Conservation (phyloP, 495 filamentous ascomycete species). For the Neurospora pannonica region DNA sequence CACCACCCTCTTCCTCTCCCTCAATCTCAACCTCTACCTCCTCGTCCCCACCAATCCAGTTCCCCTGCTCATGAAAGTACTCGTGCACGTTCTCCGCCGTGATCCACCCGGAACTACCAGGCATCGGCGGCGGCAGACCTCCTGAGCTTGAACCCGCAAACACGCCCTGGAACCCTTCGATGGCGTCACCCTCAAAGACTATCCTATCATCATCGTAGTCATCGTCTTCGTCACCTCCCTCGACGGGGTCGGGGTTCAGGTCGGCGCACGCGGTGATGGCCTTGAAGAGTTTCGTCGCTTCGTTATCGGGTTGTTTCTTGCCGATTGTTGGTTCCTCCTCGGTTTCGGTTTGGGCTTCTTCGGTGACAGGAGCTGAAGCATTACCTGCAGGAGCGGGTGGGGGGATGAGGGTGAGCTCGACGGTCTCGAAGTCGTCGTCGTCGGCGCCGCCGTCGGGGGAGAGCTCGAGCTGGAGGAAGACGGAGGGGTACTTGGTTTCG, state of each 20-base stretch:
- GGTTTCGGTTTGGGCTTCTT: constrained; percentile 17
- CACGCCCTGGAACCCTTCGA: constrained; percentile 40
- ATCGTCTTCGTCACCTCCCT: constrained; percentile 36
- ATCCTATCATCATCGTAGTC: constrained; percentile 46
- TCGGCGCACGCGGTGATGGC: constrained; percentile 82
- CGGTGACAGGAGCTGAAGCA: constrained; percentile 7
- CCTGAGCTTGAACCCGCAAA: constrained; percentile 34
- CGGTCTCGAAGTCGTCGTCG: constrained; percentile 58
- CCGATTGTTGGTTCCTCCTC: neutral
- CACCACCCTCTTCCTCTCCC: constrained; percentile 15
- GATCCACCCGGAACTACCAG: constrained; percentile 88
- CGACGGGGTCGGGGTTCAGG: constrained; percentile 68
- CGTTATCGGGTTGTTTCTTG: constrained; percentile 12
- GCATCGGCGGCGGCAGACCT: constrained; percentile 63
- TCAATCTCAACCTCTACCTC: neutral
- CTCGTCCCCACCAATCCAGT: constrained; percentile 38
- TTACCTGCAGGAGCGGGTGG: constrained; percentile 6
- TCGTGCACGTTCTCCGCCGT: constrained; percentile 90
- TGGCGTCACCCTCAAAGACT: constrained; percentile 46
- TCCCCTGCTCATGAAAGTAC: constrained; percentile 49
- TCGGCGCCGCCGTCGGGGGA: constrained; percentile 43
- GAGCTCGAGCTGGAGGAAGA: constrained; percentile 74
- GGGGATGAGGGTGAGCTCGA: constrained; percentile 70
- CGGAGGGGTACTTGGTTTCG: constrained; percentile 37
- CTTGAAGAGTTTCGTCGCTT: constrained; percentile 51